Evolutionary conservation across 2,329 filamentous ascomycete species (phyloP), one percentile per base, ranked within the genome.

Genomic region (Cercospora canescens): DNA sequence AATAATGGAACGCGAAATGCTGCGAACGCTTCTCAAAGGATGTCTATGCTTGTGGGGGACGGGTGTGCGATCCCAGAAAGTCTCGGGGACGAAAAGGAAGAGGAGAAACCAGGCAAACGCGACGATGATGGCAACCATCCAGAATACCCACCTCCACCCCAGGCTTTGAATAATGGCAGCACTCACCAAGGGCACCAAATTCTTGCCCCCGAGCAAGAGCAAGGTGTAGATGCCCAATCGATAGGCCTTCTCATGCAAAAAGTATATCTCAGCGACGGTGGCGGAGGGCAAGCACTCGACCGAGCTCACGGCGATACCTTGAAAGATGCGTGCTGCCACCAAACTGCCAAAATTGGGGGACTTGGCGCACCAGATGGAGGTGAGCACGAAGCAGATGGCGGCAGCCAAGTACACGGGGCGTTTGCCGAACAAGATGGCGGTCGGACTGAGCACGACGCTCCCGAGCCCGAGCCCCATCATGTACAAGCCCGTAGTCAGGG

Each of bases 241-340:
- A 76, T 94, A 98, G 0, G 94, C 94, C 67, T 94, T 86, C 80
- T 98, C 94, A 74, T 98, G 94, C 21, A 98, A 83, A 75, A 97
- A 97, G 82, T 94, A 98, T 67, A 98, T 97, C 78, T 98, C 94
- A 3, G 94, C 93, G 73, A 98, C 94, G 0, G 93, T 97, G 16
- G 94, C 94, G 4, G 93, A 96, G 0, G 94, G 94, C 32, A 98
- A 84, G 74, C 93, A 96, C 78, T 98, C 94, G 8, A 97, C 92
- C 0, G 93, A 93, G 70, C 92, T 95, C 57, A 97, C 89, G 0
- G 93, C 90, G 9, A 97, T 83, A 3, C 94, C 95, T 78, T 96
- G 92, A 67, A 97, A 90, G 56, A 98, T 88, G 62, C 94, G 87
- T 28, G 93, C 94, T 8, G 93, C 78, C 6, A 96, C 83, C 39